phyloP scores from a whole-genome alignment of 2,329 filamentous ascomycete species.

The Fusarium sp. region DNA sequence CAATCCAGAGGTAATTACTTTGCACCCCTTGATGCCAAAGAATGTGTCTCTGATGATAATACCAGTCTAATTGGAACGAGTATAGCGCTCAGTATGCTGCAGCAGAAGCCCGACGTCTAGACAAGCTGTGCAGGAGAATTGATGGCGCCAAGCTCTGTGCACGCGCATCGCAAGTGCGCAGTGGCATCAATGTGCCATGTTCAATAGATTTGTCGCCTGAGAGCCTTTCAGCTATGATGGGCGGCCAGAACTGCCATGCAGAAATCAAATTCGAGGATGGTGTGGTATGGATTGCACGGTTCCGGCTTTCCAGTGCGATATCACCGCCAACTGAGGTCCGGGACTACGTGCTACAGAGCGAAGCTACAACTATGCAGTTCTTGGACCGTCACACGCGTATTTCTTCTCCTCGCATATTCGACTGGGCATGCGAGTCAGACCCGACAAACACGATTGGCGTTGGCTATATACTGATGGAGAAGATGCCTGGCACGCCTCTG shows the following conservation, averaged over 20 bases:
- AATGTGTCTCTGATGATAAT: background rate
- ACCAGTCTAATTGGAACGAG: slow-evolving; percentile 2
- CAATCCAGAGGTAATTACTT: slow-evolving; percentile 4
- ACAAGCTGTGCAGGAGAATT: slow-evolving; percentile 11
- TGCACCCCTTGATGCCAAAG: too few relatives aligned
- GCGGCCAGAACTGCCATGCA: slow-evolving; percentile 15
- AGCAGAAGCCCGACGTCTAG: slow-evolving; percentile 5
- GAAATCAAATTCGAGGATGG: slow-evolving; percentile 13
- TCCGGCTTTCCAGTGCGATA: slow-evolving; percentile 3
- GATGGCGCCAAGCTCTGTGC: slow-evolving; percentile 3
- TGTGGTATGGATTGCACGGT: slow-evolving; percentile 11
- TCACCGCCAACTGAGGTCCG: slow-evolving; percentile 5
- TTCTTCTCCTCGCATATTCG: slow-evolving; percentile 10
- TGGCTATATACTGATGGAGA: slow-evolving; percentile 57
- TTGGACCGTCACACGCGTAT: slow-evolving; percentile 8
- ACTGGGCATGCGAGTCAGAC: slow-evolving; percentile 44
- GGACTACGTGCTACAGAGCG: slow-evolving; percentile 8
- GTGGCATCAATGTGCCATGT: slow-evolving; percentile 4
- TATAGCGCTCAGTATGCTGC: slow-evolving; percentile 10
- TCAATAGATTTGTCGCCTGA: slow-evolving; percentile 2
- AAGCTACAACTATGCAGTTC: slow-evolving; percentile 11
- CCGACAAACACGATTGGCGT: slow-evolving; percentile 49
- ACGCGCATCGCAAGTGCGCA: slow-evolving; percentile 6
- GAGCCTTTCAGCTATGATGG: slow-evolving; percentile 14
- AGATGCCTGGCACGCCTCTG: slow-evolving; percentile 51